Evolutionary conservation across 1,284 basidiomycete species (phyloP).

Genomic region (Puccinia novopanici): DNA sequence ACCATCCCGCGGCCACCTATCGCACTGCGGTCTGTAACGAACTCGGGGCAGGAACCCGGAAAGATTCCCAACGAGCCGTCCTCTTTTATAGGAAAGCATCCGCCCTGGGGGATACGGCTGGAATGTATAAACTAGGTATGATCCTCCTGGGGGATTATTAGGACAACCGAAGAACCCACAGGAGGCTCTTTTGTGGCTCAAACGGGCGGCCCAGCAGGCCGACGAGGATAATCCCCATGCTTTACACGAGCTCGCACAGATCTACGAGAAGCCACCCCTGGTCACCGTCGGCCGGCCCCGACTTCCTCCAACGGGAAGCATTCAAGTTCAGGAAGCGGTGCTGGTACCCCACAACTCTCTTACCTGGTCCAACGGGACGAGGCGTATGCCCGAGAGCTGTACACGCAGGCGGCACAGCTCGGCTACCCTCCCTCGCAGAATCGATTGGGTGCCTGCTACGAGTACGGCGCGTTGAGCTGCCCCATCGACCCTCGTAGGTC

Average conservation of each 20-base stretch:
- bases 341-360: conserved; percentile 42
- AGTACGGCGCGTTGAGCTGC: conserved; percentile 85
- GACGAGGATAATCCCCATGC: conserved; percentile 99
- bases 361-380: conserved; percentile 64
- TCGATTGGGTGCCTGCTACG: conserved; percentile 91
- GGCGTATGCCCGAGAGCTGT: conserved; percentile 78
- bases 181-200: conserved; percentile 92
- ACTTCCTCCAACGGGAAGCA: conserved; percentile 52
- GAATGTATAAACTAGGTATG: conserved; percentile 99
- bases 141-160: conserved; percentile 81
- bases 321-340: conserved; percentile 65
- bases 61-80: conserved; percentile 82
- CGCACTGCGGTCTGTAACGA: conserved; percentile 98
- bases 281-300: conserved; percentile 62
- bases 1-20: conserved; percentile 91
- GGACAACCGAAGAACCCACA: conserved; percentile 82
- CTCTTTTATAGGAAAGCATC: conserved; percentile 97
- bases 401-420: conserved; percentile 87
- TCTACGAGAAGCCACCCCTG: conserved; percentile 72
- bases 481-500: conserved; percentile 87
- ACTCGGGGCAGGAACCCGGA: conserved; percentile 94
- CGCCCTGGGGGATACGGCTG: conserved; percentile 91
- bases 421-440: conserved; percentile 92
- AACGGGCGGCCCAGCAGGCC: conserved; percentile 91
- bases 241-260: conserved; percentile 87